These are phyloP conservation scores for Protostelium mycophagum DNA, from an alignment of 78 protist genomes.

Conservation along the genomic window DNA sequence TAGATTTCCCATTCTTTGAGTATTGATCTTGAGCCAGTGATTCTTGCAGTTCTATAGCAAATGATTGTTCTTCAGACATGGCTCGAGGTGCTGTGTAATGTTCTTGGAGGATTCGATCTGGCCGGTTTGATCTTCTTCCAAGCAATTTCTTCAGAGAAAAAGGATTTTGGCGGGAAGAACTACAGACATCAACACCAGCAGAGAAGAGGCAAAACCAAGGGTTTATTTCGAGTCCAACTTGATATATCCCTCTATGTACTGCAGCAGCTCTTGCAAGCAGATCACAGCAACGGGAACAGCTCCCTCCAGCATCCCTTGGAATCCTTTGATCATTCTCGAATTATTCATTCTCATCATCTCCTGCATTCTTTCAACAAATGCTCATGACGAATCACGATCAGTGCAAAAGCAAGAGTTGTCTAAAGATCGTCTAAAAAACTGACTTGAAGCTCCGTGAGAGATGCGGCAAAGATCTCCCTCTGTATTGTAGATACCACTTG, in stretches of 20 bases:
- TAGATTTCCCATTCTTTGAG: neutral
- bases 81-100: no score
- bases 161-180: no score
- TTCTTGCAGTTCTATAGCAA: neutral
- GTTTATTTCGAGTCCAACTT: neutral
- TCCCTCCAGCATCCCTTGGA: neutral
- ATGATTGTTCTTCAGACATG: no score
- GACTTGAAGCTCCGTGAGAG: neutral
- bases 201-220: neutral
- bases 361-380: neutral
- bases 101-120: no score
- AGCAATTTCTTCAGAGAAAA: no score
- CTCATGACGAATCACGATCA: no score
- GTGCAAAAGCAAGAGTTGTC: neutral
- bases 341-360: neutral
- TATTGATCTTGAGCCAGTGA: neutral
- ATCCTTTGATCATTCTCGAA: neutral
- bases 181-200: no score
- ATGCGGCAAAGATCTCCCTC: neutral
- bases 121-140: no score
- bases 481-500: neutral
- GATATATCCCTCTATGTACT: neutral
- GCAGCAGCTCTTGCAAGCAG: neutral
- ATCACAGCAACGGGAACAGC: neutral
- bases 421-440: no score